phyloP scores from a whole-genome alignment of 441 rosid genomes.

The Croton laevigatus region DNA sequence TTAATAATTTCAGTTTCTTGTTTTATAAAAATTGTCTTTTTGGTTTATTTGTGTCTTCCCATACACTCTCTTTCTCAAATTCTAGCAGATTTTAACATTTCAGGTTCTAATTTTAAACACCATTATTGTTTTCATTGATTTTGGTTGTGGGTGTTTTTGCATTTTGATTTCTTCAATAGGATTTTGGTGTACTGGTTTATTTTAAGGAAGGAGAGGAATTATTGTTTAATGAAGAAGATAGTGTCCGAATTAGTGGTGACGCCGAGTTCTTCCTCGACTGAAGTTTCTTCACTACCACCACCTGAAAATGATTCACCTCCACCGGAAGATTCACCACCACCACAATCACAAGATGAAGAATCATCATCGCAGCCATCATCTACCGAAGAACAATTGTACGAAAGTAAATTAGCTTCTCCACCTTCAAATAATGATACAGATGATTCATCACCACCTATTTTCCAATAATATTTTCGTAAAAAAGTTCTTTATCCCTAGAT shows the following conservation, averaged over 20 bases:
- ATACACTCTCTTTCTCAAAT: no score
- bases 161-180: not conserved
- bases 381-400: constrained; percentile 12
- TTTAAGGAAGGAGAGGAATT: not conserved
- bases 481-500: no score
- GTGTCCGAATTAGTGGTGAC: constrained; percentile 39
- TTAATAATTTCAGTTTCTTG: not conserved
- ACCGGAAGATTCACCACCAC: constrained; percentile 1
- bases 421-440: constrained; percentile 10
- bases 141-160: not conserved
- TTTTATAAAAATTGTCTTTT: no score
- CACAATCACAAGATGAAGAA: not conserved
- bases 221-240: not conserved
- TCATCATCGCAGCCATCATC: not conserved
- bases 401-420: constrained; percentile 28
- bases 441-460: constrained; percentile 24
- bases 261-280: constrained; percentile 22
- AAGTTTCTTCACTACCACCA: not conserved
- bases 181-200: not conserved
- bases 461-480: no score
- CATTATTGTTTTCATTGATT: not conserved
- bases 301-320: constrained; percentile 22
- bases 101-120: no score
- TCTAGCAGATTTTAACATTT: no score
- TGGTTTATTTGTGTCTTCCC: no score